Evolutionary conservation across 805 yeast genomes (phyloP), one percentile per base, ranked within the genome.

Genomic region (Metschnikowia proteae): DNA sequence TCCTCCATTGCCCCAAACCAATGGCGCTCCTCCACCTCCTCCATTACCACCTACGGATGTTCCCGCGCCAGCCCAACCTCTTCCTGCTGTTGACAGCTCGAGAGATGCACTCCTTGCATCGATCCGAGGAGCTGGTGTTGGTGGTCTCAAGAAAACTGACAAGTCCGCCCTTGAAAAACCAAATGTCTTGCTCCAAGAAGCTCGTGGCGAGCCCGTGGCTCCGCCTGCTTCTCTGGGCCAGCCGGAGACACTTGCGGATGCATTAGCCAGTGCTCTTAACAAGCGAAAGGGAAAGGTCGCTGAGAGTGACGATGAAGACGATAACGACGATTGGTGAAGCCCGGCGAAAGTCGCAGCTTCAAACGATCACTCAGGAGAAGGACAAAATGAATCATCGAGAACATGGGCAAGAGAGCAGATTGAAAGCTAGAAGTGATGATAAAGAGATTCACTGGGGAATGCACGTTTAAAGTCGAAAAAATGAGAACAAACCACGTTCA

Each of bases 31-130:
- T 7, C 66, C 74, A 13, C 60, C 68, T 9, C 64, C 66, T 6
- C 67, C 68, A 5, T 65, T 63, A 5, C 44, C 55, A 7, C 32
- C 28, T 3, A 45, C 48, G 4, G 43, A 38, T 3, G 44, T 46
- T n/a, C 33, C 46, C 5, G 62, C 68, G 5, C 61, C 68, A 27
- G 45, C 60, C 49, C 56, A 58, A n/a, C 55, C 62, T 10, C 61
- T 60, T 32, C 46, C 50, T 23, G 35, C 45, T 5, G 32, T 36
- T 2, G 90, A 77, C 55, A 68, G 72, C 1, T 84, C 83, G 0
- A 74, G 96, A 57, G 96, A 87, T 64, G 96, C 96, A 0, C 74
- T 92, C 37, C 71, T 92, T 51, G 87, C 95, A 0, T 88, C 97
- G 0, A 92, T 92, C 56, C 76, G 96, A 57, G 81, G 84, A 34